Conservation (phyloP, 805 yeast species). For the Starmerella bacillaris region DNA sequence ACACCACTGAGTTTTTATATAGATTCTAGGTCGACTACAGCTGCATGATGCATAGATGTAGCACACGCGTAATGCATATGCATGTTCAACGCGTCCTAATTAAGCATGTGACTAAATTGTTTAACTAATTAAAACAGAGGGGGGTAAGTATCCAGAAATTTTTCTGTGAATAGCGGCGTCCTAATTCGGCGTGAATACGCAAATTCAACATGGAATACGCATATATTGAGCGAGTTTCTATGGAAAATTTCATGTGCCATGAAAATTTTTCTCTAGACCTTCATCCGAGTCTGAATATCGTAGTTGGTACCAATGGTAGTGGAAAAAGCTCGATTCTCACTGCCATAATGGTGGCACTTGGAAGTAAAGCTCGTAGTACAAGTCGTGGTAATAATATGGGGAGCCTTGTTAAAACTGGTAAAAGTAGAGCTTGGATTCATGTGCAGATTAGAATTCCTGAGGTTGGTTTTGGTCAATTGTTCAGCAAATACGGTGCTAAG, state of each 20-base stretch:
- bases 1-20: no score
- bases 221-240: constrained; percentile 40
- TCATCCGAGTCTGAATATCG: constrained; percentile 68
- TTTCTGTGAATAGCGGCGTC: no score
- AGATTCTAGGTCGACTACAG: no score
- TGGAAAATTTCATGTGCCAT: constrained; percentile 35
- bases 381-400: constrained; percentile 61
- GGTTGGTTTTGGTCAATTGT: constrained; percentile 46
- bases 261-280: constrained; percentile 54
- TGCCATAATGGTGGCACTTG: constrained; percentile 71
- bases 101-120: no score
- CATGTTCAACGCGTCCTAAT: no score
- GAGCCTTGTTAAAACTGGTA: constrained; percentile 61
- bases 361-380: constrained; percentile 75
- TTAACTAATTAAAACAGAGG: no score
- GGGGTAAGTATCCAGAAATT: no score
- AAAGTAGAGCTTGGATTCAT: constrained; percentile 44
- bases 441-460: constrained; percentile 39
- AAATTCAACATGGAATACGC: constrained; percentile 22
- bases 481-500: constrained; percentile 45
- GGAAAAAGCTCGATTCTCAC: constrained; percentile 83
- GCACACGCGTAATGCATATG: no score
- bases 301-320: constrained; percentile 78
- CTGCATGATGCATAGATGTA: no score
- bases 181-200: no score